Evolutionary conservation across 495 filamentous ascomycete genomes (phyloP).

Genomic region (Letharia columbiana): DNA sequence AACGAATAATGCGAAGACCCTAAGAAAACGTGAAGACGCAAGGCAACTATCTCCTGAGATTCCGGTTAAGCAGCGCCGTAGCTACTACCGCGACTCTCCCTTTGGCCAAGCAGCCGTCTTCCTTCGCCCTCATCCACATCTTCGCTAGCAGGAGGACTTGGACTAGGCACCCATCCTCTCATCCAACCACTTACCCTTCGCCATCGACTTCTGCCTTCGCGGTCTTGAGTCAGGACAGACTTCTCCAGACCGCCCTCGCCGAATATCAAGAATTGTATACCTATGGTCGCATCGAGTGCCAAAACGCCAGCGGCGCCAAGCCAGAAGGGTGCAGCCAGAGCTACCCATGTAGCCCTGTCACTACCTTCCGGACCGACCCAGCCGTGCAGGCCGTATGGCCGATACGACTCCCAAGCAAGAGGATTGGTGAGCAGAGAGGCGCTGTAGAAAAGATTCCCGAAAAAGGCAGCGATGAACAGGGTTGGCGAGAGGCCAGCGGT

Average conservation of each 20-base stretch:
- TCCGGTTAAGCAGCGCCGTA: constrained; percentile 12
- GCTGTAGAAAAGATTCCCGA: constrained; percentile 67
- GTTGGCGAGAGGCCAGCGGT: constrained; percentile 61
- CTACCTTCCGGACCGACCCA: constrained; percentile 57
- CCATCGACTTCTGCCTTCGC: constrained; percentile 43
- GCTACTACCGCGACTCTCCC: neutral
- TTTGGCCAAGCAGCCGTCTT: constrained; percentile 12
- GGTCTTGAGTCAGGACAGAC: constrained; percentile 30
- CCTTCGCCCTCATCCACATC: constrained; percentile 12
- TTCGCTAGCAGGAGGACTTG: constrained; percentile 3
- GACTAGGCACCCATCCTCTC: constrained; percentile 55
- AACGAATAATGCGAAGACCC: neutral
- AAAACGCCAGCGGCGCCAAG: constrained; percentile 64
- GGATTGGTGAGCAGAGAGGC: constrained; percentile 58
- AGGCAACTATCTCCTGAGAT: neutral
- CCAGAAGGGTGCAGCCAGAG: constrained; percentile 57
- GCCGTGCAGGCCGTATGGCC: constrained; percentile 56
- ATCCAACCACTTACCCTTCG: constrained; percentile 55
- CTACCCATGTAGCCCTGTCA: constrained; percentile 48
- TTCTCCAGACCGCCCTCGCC: constrained; percentile 38
- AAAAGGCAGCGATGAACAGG: constrained; percentile 64
- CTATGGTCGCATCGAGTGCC: constrained; percentile 55
- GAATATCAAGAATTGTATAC: constrained; percentile 56
- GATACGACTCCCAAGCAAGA: constrained; percentile 53
- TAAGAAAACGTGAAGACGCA: neutral